Conservation (phyloP, 1,284 basidiomycete species). For the Cryptococcus hybrid region DNA sequence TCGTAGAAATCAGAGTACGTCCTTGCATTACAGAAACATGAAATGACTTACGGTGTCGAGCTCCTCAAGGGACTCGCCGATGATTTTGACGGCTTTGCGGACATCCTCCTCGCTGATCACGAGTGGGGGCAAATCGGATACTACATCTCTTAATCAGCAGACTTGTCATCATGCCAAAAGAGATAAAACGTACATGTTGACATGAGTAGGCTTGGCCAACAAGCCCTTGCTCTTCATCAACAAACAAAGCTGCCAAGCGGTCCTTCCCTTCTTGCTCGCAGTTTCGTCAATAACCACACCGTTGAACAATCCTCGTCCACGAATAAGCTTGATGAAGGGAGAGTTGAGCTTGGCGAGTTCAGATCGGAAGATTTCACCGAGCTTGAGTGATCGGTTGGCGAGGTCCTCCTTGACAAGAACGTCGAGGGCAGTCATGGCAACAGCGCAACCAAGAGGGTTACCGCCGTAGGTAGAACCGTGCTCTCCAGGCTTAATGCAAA, state of each 20-base stretch:
- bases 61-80: constrained; percentile 73
- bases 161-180: neutral
- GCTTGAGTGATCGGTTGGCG: constrained; percentile 67
- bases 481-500: constrained; percentile 93
- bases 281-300: constrained; percentile 90
- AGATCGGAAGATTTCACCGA: constrained; percentile 79
- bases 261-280: constrained; percentile 69
- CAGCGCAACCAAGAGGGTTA: constrained; percentile 93
- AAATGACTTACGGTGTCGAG: constrained; percentile 66
- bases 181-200: constrained; percentile 68
- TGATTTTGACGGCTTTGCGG: constrained; percentile 69
- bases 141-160: constrained; percentile 50
- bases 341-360: constrained; percentile 65
- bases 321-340: constrained; percentile 68
- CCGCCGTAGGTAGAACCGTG: constrained; percentile 97
- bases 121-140: constrained; percentile 92
- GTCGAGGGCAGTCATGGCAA: constrained; percentile 84
- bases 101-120: constrained; percentile 87
- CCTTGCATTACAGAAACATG: neutral
- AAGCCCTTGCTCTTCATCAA: constrained; percentile 87
- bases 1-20: neutral
- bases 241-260: constrained; percentile 95
- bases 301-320: constrained; percentile 86
- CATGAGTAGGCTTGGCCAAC: constrained; percentile 89
- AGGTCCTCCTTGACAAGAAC: constrained; percentile 86